phyloP scores from a whole-genome alignment of 495 filamentous ascomycete species.

The Collariella sp. region DNA sequence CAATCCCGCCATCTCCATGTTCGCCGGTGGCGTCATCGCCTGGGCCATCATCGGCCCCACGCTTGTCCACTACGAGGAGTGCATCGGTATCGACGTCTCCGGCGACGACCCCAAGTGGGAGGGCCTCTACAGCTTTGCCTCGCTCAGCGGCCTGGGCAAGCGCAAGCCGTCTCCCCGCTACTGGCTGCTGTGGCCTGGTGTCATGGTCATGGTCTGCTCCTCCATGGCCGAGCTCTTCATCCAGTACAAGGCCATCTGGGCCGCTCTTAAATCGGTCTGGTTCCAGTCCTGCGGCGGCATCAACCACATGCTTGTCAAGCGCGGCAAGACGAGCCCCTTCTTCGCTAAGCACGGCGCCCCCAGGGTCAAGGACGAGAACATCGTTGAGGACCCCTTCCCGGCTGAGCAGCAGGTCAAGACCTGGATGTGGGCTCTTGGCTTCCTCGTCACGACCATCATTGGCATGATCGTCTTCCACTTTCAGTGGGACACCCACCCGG shows the following conservation, averaged over 20 bases:
- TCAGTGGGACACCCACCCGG: conserved; percentile 53
- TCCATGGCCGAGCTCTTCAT: conserved; percentile 54
- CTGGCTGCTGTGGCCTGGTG: conserved; percentile 61
- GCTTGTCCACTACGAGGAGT: conserved; percentile 48
- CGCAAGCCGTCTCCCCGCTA: conserved; percentile 49
- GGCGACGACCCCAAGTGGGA: conserved; percentile 44
- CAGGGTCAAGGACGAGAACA: conserved; percentile 19
- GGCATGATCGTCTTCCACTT: conserved; percentile 52
- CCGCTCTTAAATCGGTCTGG: conserved; percentile 43
- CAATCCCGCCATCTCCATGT: conserved; percentile 56
- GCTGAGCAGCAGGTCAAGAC: conserved; percentile 48
- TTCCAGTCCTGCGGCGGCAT: conserved; percentile 37
- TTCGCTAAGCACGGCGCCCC: conserved; percentile 36
- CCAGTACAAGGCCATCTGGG: conserved; percentile 52
- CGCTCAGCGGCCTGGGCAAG: conserved; percentile 38
- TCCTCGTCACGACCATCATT: conserved; percentile 44
- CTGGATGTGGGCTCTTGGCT: conserved; percentile 53
- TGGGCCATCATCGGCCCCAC: conserved; percentile 59
- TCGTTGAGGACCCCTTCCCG: conserved; percentile 44
- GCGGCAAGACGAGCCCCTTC: conserved; percentile 40
- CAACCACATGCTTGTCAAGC: conserved; percentile 30
- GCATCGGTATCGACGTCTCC: conserved; percentile 36
- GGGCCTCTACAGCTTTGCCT: conserved; percentile 42
- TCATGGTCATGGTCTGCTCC: conserved; percentile 54
- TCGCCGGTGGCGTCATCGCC: conserved; percentile 49